phyloP scores from a whole-genome alignment of 345 rosid genomes.

The Euphorbia lathyris region DNA sequence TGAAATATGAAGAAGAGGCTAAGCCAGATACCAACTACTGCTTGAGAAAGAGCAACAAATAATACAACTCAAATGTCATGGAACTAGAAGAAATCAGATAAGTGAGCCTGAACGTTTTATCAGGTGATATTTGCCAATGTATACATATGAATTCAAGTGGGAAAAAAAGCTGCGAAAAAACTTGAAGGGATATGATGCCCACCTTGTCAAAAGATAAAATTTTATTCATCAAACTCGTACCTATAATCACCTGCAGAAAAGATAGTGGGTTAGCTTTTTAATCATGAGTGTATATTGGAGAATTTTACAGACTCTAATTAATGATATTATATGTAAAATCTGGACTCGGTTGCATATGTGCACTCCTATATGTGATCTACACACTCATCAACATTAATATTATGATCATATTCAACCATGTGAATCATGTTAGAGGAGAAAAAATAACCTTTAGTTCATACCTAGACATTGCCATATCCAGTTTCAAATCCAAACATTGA shows the following conservation, averaged over 20 bases:
- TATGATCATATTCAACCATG: background rate
- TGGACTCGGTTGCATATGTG: background rate
- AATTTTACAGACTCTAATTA: background rate
- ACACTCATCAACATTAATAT: background rate
- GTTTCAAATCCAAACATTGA: background rate
- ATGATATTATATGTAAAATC: background rate
- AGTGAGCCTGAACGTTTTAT: background rate
- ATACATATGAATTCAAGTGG: background rate
- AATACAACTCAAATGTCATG: background rate
- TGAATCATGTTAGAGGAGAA: background rate
- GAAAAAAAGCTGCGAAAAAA: background rate
- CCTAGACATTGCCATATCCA: background rate
- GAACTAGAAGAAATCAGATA: background rate
- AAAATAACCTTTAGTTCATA: background rate
- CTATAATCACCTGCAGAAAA: constrained; percentile 67
- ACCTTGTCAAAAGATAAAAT: constrained; percentile 80
- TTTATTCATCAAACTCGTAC: constrained; percentile 71
- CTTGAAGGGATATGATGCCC: constrained; percentile 7
- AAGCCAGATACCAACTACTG: background rate
- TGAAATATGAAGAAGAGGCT: background rate
- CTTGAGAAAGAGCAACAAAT: background rate
- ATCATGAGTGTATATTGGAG: background rate
- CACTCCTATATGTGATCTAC: background rate
- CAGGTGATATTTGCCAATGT: background rate
- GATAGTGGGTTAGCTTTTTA: constrained; percentile 7